phyloP scores from a whole-genome alignment of 1,284 basidiomycete species.

The Cutaneotrichosporon cavernicola region DNA sequence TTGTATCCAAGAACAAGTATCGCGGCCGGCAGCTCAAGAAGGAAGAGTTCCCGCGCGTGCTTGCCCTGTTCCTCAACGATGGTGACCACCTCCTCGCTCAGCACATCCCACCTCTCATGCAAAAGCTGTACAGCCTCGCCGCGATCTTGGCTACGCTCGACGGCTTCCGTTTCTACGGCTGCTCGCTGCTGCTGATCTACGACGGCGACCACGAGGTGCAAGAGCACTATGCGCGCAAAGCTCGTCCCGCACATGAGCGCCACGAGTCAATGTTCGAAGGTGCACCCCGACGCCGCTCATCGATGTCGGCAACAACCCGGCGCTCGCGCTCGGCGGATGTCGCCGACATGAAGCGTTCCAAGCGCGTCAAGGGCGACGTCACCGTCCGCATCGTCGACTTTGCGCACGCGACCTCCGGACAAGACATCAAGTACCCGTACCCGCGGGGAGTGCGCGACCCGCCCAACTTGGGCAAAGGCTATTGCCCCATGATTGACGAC shows the following conservation, averaged over 20 bases:
- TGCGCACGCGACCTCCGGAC: slow-evolving; percentile 94
- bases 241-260: slow-evolving; percentile 14
- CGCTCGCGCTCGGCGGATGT: slow-evolving; percentile 20
- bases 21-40: slow-evolving; percentile 84
- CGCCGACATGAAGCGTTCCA: slow-evolving; percentile 25
- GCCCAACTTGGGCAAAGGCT: slow-evolving; percentile 65
- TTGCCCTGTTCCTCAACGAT: slow-evolving; percentile 81
- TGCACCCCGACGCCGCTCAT: slow-evolving; percentile 9
- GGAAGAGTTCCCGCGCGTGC: slow-evolving; percentile 76
- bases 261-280: slow-evolving; percentile 11
- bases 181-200: slow-evolving; percentile 94
- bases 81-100: slow-evolving; percentile 80
- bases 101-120: slow-evolving; percentile 87
- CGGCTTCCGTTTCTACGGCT: slow-evolving; percentile 97
- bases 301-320: slow-evolving; percentile 14
- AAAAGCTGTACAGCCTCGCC: slow-evolving; percentile 91
- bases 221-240: slow-evolving; percentile 54
- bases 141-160: slow-evolving; percentile 81
- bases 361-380: slow-evolving; percentile 78
- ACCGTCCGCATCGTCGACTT: slow-evolving; percentile 98
- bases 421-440: slow-evolving; percentile 71
- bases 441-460: slow-evolving; percentile 39
- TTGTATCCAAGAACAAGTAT: slow-evolving; percentile 95
- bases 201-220: slow-evolving; percentile 90
- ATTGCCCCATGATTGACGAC: slow-evolving; percentile 73